Evolutionary conservation across 371 early-diverging fungal species (phyloP).

Genomic region (Umbelopsis sp.): DNA sequence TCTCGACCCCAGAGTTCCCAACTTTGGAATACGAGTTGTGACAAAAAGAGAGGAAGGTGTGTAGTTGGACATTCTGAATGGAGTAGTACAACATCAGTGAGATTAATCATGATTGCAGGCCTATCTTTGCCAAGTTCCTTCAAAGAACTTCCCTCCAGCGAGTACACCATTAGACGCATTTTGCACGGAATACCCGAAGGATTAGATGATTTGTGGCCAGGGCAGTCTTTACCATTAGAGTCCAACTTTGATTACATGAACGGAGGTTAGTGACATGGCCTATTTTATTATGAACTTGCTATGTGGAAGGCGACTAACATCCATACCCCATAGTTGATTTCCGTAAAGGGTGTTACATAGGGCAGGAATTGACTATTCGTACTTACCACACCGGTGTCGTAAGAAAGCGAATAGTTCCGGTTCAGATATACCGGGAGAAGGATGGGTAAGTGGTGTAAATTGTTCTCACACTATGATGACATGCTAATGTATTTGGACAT

Average conservation of each 20-base stretch:
- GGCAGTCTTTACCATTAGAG: slow-evolving; percentile 84
- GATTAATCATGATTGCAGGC: not conserved
- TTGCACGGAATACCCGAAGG: slow-evolving; percentile 92
- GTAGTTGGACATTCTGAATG: not conserved
- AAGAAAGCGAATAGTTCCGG: slow-evolving; percentile 90
- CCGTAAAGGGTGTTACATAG: slow-evolving; percentile 96
- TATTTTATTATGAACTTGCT: not conserved
- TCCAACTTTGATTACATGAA: slow-evolving; percentile 90
- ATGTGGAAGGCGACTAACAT: not conserved
- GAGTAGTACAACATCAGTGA: not conserved
- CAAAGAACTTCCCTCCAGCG: slow-evolving; percentile 45
- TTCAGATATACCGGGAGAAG: slow-evolving; percentile 56
- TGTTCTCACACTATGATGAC: not conserved
- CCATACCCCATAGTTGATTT: slow-evolving; percentile 75
- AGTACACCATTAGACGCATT: slow-evolving; percentile 81
- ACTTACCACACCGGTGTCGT: slow-evolving; percentile 95
- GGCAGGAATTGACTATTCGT: slow-evolving; percentile 96
- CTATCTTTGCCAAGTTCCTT: slow-evolving; percentile 39
- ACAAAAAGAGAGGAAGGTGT: slow-evolving; percentile 33
- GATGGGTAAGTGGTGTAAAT: slow-evolving; percentile 38
- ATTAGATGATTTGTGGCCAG: slow-evolving; percentile 73
- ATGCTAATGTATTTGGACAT: not conserved
- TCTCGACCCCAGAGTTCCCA: slow-evolving; percentile 59
- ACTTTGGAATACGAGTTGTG: slow-evolving; percentile 64
- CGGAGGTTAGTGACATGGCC: slow-evolving; percentile 60